A percentile compares a stretch with the other conserved stretches of the same genome.
phyloP scores from a whole-genome alignment of 2,329 filamentous ascomycete species.

The Aspergillus novoparasiticus region DNA sequence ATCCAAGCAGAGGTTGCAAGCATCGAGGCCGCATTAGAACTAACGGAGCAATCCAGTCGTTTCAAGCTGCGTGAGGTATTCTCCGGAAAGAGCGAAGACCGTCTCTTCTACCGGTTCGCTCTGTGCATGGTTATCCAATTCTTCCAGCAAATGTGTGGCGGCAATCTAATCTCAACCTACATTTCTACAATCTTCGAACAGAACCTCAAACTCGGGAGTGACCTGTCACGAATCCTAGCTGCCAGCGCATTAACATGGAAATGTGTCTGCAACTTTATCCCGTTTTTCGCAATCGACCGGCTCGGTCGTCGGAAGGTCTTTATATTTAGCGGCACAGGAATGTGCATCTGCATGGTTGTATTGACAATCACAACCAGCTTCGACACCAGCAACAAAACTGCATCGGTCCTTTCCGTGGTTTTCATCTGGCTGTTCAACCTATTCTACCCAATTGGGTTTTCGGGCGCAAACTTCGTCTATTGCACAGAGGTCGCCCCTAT shows the following conservation, averaged over 20 bases:
- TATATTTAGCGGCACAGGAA: constrained; percentile 55
- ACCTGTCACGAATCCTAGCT: constrained; percentile 40
- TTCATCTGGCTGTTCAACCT: constrained; percentile 65
- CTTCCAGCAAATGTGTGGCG: constrained; percentile 25
- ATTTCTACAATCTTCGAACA: constrained; percentile 21
- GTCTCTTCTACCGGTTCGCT: constrained; percentile 23
- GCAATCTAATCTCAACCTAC: constrained; percentile 21
- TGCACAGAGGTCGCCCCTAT: constrained; percentile 53
- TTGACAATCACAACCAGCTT: constrained; percentile 43
- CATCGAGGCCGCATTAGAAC: constrained; percentile 23
- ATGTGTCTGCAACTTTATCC: constrained; percentile 55
- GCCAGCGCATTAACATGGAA: constrained; percentile 59
- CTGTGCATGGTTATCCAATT: constrained; percentile 23
- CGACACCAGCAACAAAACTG: constrained; percentile 16
- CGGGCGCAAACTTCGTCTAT: constrained; percentile 58
- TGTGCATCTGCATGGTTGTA: constrained; percentile 60
- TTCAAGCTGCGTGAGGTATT: constrained; percentile 22
- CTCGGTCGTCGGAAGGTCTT: constrained; percentile 55
- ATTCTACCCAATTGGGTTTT: constrained; percentile 64
- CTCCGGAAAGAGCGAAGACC: constrained; percentile 18
- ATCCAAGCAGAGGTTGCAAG: constrained; percentile 20
- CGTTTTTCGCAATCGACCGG: constrained; percentile 55
- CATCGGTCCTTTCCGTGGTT: constrained; percentile 20
- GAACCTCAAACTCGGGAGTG: constrained; percentile 15
- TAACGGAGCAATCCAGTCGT: constrained; percentile 5